Conservation (phyloP, 148 eudicot species). For the Fagopyrum esculentum region DNA sequence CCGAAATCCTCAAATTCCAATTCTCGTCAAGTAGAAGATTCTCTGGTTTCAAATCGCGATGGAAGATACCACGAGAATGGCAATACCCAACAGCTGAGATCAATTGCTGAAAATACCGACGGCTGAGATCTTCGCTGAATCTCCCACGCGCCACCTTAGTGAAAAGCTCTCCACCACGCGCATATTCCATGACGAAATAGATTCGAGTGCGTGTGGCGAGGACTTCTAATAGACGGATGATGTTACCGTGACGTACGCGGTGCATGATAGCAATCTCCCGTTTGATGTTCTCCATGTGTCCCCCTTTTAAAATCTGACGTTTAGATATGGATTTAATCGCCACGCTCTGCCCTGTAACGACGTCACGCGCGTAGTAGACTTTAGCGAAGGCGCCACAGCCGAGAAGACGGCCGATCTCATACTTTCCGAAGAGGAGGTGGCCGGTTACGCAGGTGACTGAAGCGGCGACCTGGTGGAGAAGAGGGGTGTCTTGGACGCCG, state of each 20-base stretch:
- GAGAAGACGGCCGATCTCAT: constrained; percentile 53
- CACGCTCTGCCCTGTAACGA: constrained; percentile 40
- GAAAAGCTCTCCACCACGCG: constrained; percentile 74
- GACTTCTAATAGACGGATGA: constrained; percentile 52
- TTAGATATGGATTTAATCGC: constrained; percentile 57
- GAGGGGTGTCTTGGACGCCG: neutral
- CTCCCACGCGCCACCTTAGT: constrained; percentile 40
- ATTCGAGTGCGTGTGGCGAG: constrained; percentile 54
- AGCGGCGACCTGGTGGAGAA: constrained; percentile 9
- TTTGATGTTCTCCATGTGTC: constrained; percentile 34
- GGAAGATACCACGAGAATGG: constrained; percentile 60
- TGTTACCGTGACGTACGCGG: constrained; percentile 44
- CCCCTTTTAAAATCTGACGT: constrained; percentile 25
- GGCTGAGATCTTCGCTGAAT: constrained; percentile 66
- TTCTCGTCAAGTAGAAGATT: constrained; percentile 61
- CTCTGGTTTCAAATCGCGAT: constrained; percentile 70
- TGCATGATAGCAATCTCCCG: constrained; percentile 64
- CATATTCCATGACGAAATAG: constrained; percentile 63
- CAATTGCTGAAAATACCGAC: constrained; percentile 60
- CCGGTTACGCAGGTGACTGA: neutral
- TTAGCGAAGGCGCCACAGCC: constrained; percentile 70
- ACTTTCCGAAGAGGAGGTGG: constrained; percentile 35
- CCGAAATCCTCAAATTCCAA: constrained; percentile 50
- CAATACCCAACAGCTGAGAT: constrained; percentile 62
- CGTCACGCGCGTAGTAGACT: constrained; percentile 58